These are phyloP conservation scores for Agastache rugosa DNA, from an alignment of 257 asterid genomes.

Conservation along the genomic window DNA sequence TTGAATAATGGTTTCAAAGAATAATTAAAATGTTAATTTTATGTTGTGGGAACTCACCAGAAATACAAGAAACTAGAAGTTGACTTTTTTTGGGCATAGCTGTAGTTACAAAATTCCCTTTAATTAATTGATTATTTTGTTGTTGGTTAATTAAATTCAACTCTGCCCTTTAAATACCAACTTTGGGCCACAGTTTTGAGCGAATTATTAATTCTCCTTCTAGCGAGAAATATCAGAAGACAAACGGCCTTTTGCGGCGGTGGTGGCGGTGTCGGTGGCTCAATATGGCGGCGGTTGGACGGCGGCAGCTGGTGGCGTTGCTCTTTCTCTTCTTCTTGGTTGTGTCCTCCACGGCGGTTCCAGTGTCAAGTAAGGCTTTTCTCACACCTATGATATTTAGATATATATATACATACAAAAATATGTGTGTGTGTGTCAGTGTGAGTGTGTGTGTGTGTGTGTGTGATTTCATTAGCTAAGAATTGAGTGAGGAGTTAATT, in stretches of 20 bases:
- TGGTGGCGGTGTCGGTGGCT: conserved; percentile 22
- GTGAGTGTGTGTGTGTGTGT: neutral
- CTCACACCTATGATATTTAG: too few species aligned
- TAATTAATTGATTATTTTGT: neutral
- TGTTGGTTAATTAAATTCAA: neutral
- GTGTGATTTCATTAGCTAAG: neutral
- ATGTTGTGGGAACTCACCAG: conserved; percentile 7
- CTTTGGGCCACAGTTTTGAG: conserved; percentile 11
- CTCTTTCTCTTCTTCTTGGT: conserved; percentile 37
- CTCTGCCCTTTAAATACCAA: conserved; percentile 23
- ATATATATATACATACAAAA: neutral
- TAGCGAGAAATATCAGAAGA: conserved; percentile 4
- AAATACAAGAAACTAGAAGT: conserved; percentile 15
- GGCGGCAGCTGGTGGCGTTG: conserved; percentile 40
- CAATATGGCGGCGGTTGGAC: conserved; percentile 46
- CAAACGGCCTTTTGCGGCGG: conserved; percentile 1
- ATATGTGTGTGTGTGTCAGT: too few species aligned
- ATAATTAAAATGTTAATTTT: neutral
- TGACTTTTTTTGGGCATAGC: conserved; percentile 44
- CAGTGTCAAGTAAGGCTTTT: conserved; percentile 42
- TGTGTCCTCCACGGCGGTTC: conserved; percentile 37
- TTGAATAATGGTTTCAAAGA: neutral
- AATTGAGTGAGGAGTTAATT: neutral
- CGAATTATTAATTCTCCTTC: neutral
- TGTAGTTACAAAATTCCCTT: conserved; percentile 25